Percentiles rank a stretch among this genome's conserved stretches.
These are phyloP conservation scores for Ustilago sp. DNA, from an alignment of 1,284 basidiomycete genomes.

Conservation along the genomic window DNA sequence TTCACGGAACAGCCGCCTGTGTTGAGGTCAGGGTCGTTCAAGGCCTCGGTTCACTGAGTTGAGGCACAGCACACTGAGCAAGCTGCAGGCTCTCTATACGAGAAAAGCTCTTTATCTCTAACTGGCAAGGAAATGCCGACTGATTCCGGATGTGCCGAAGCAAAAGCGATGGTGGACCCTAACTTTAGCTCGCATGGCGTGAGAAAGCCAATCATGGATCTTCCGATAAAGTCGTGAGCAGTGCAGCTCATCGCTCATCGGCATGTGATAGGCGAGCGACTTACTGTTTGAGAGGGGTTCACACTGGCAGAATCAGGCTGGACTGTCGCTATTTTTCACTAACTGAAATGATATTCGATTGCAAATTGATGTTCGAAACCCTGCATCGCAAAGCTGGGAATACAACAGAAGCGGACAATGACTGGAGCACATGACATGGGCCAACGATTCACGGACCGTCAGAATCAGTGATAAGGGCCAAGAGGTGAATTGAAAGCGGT, in stretches of 20 bases:
- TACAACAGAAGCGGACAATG: not conserved
- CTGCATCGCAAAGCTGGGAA: not conserved
- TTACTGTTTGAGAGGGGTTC: no score
- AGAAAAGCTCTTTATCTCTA: not conserved
- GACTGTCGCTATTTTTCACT: not conserved
- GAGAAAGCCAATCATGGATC: not conserved
- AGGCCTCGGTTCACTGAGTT: not conserved
- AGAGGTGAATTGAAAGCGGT: not conserved
- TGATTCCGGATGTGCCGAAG: not conserved
- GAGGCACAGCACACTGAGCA: not conserved
- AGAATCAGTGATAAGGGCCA: not conserved
- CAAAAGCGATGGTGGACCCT: slow-evolving; percentile 1
- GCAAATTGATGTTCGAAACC: not conserved
- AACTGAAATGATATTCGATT: not conserved
- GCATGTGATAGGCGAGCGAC: not conserved
- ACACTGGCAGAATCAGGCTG: no score
- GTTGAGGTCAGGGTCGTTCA: not conserved
- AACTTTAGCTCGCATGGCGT: not conserved
- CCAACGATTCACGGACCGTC: not conserved
- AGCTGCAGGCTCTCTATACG: not conserved
- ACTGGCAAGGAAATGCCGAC: not conserved
- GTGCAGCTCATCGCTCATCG: not conserved
- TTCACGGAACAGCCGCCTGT: not conserved
- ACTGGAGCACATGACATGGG: not conserved
- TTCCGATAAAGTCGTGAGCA: not conserved